Evolutionary conservation across 148 eudicot genomes (phyloP).

Genomic region (Rhododendron kiyosumense): DNA sequence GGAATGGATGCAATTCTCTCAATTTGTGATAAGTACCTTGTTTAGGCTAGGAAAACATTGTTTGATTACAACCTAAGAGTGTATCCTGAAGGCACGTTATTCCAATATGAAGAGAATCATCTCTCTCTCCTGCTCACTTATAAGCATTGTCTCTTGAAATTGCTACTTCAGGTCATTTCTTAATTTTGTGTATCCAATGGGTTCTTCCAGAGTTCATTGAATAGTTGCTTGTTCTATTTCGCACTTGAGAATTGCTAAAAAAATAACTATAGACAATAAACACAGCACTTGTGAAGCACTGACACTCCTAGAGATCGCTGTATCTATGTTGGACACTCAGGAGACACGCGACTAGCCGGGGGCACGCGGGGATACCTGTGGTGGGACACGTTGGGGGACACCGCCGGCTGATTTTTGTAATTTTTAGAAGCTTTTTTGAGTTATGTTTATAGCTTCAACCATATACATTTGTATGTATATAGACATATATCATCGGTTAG

Average conservation of each 20-base stretch:
- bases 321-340: no score
- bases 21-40: background rate
- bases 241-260: background rate
- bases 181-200: background rate
- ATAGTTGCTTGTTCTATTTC: background rate
- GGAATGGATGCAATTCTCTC: background rate
- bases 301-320: no score
- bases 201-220: background rate
- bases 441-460: no score
- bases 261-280: background rate
- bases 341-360: no score
- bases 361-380: no score
- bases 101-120: background rate
- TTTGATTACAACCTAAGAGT: no score
- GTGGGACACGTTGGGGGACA: no score
- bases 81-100: background rate
- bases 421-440: no score
- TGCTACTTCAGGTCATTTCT: no score
- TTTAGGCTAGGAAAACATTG: background rate
- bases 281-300: background rate
- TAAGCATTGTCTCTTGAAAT: background rate
- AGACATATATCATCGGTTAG: no score
- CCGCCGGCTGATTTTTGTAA: no score
- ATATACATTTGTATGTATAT: no score
- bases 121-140: background rate